These are phyloP conservation scores for Arachnomyces sp. DNA, from an alignment of 2,329 filamentous ascomycete species.

Conservation along the genomic window DNA sequence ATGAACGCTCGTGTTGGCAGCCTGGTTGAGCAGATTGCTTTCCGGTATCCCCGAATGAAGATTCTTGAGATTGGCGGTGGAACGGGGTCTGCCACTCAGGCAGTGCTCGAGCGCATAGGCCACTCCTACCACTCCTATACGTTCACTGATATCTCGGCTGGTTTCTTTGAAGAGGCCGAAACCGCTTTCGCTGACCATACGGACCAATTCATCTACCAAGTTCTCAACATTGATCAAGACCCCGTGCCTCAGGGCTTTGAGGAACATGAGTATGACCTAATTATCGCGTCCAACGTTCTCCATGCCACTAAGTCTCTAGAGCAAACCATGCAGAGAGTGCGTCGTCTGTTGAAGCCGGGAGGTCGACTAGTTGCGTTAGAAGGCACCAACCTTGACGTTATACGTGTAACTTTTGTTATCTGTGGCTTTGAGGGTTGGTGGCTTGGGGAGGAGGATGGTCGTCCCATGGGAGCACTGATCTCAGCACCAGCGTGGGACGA, in stretches of 20 bases:
- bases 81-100: conserved; percentile 9
- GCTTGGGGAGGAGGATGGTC: conserved; percentile 10
- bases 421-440: conserved; percentile 20
- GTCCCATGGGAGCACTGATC: conserved; percentile 2
- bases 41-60: conserved; percentile 12
- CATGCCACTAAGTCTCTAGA: conserved; percentile 27
- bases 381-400: neutral
- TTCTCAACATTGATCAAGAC: conserved; percentile 23
- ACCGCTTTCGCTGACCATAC: conserved; percentile 16
- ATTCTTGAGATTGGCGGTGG: conserved; percentile 19
- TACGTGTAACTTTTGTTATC: conserved; percentile 4
- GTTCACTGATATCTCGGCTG: conserved; percentile 37
- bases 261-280: conserved; percentile 10
- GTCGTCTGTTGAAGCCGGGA: conserved; percentile 20
- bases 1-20: neutral
- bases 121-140: conserved; percentile 24
- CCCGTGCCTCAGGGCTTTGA: conserved; percentile 14
- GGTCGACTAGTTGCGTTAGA: conserved; percentile 26
- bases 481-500: conserved; percentile 5
- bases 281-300: conserved; percentile 22
- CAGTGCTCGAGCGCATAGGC: conserved; percentile 22
- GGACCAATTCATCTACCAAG: conserved; percentile 18
- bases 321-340: conserved; percentile 20
- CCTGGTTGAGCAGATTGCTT: conserved; percentile 2
- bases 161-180: conserved; percentile 29